Base-by-base conservation (phyloP, 345 rosid genomes). In the Eucalyptus regnans region DNA sequence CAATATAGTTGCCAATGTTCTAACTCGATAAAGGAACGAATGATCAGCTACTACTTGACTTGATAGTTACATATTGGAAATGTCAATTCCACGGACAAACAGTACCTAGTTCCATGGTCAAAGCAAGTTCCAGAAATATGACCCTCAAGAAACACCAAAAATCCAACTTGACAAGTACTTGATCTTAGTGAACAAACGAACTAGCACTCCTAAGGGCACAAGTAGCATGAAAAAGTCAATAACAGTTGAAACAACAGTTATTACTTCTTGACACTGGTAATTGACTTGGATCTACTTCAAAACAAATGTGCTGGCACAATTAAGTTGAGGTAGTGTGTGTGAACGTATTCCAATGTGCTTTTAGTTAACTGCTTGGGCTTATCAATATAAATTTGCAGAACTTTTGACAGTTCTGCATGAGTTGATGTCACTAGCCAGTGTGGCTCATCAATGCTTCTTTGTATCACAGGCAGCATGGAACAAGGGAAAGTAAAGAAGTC, bases 401-500 rank as follows among this genome's bases (percentile, higher is more conserved):
- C 48, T 76, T 20, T 12, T 41, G 27, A 76, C 48, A 71, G 48
- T 76, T 2, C 48, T 76, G 84, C 84, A 76, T 22, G 48, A 76
- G 29, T 76, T 76, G 84, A 76, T 76, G 84, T 43, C 84, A 76
- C 84, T 76, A 41, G 48, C 48, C 9, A 11, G 29, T 41, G 48
- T 11, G 48, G 83, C 83, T 76, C 48, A 76, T 76, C 41, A 86
- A 51, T 90, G 58, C 50, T 90, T 91, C 58, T 76, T 76, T 76
- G 60, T 92, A 60, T 92, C 90, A 71, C 97, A 98, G 99, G 91
- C 99, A 97, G 89, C 91, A 91, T 87, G 99, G 99, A 91, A 96
- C 93, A 52, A 95, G 99, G 92, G 98, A 97, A 93, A 97, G 99
- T 89, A 97, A 97, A 95, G 99, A 97, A 92, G 96, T 96, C 90